Conservation (phyloP, 208 protist genomes). For the Acanthamoeba lenticulata region DNA sequence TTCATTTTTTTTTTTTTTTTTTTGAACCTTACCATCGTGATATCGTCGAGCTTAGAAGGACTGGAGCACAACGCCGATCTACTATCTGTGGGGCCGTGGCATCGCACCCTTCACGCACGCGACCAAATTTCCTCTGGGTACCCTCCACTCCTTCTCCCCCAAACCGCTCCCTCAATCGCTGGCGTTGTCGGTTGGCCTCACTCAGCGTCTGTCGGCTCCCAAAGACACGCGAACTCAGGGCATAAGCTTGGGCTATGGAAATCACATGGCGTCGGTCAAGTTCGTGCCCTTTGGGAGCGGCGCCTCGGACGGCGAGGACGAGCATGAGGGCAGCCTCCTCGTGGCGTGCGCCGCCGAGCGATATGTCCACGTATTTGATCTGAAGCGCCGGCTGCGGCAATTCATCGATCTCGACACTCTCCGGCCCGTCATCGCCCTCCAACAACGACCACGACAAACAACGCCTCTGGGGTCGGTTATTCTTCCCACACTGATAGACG, state of each 20-base stretch:
- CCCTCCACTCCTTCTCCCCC: neutral
- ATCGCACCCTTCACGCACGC: neutral
- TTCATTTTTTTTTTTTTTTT: neutral
- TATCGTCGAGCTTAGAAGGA: neutral
- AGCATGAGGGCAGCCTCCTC: neutral
- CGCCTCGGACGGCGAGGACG: neutral
- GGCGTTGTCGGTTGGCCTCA: neutral
- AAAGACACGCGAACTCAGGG: neutral
- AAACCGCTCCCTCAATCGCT: neutral
- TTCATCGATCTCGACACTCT: neutral
- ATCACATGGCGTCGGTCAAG: neutral
- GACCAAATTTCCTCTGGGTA: neutral
- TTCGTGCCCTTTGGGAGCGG: neutral
- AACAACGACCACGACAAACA: neutral
- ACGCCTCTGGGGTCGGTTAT: neutral
- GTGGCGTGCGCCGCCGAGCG: neutral
- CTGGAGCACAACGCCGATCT: neutral
- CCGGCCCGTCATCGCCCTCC: neutral
- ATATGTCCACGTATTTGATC: neutral
- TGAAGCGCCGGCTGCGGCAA: neutral
- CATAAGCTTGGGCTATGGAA: neutral
- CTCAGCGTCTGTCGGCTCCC: neutral
- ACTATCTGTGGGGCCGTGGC: neutral
- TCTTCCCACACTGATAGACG: too few relatives aligned
- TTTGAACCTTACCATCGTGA: neutral